Percentiles rank a stretch among this genome's conserved stretches.
phyloP scores from a whole-genome alignment of 1,284 basidiomycete genomes.

The Pulveroboletus sp. region DNA sequence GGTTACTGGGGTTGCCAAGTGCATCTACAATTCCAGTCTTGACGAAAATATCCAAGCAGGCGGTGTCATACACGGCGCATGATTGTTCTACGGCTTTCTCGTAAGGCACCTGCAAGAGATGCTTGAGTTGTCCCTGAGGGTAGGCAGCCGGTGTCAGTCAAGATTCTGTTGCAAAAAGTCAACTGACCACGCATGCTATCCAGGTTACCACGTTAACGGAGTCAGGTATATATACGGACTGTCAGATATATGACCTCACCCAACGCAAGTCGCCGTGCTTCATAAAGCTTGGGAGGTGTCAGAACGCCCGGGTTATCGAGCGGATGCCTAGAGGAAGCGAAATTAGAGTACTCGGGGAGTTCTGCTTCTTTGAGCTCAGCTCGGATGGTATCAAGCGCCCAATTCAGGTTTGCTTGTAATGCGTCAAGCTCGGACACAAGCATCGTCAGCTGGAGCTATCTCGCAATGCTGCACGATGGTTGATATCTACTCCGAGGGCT shows the following conservation, averaged over 20 bases:
- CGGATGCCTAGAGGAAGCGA: slow-evolving; percentile 22
- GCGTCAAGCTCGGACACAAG: slow-evolving; percentile 9
- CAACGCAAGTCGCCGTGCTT: slow-evolving; percentile 22
- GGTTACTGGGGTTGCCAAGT: slow-evolving; percentile 15
- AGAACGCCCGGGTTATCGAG: slow-evolving; percentile 23
- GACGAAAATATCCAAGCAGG: slow-evolving; percentile 28
- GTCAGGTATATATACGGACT: not conserved
- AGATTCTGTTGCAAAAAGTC: not conserved
- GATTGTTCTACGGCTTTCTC: slow-evolving; percentile 24
- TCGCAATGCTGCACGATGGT: too few species aligned
- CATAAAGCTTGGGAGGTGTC: slow-evolving; percentile 20
- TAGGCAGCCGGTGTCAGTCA: not conserved
- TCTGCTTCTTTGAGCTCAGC: slow-evolving; percentile 16
- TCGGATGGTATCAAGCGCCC: slow-evolving; percentile 27
- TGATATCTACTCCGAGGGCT: too few species aligned
- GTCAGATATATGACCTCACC: slow-evolving; percentile 7
- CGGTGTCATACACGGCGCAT: slow-evolving; percentile 27
- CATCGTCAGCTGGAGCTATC: not conserved
- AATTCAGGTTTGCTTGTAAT: slow-evolving; percentile 25
- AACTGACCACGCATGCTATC: slow-evolving; percentile 14
- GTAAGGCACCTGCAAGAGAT: slow-evolving; percentile 26
- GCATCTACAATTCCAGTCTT: slow-evolving; percentile 25
- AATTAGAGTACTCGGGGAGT: slow-evolving; percentile 23
- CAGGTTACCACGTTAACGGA: not conserved
- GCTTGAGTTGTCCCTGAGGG: slow-evolving; percentile 21